Conservation (phyloP, 768 basidiomycete species). For the Boletellus emodensis region DNA sequence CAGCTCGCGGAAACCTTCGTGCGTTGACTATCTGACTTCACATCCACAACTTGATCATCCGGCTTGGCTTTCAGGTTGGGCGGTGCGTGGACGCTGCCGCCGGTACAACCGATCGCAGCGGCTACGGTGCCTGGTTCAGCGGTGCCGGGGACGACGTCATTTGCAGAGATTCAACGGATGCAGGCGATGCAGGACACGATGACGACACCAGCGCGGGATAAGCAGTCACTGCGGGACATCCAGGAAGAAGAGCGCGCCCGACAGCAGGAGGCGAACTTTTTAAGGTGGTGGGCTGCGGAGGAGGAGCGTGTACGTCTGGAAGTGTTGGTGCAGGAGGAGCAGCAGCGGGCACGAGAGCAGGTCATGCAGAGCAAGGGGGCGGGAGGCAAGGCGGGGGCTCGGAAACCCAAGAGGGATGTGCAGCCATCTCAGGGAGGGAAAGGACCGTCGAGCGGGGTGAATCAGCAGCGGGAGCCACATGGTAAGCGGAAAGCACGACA, state of each 20-base stretch:
- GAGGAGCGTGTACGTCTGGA: conserved; percentile 65
- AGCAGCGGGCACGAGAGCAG: not conserved
- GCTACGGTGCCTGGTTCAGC: conserved; percentile 22
- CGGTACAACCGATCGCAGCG: conserved; percentile 45
- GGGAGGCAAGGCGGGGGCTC: conserved; percentile 1
- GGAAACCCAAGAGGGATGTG: conserved; percentile 8
- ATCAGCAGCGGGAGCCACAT: conserved; percentile 2
- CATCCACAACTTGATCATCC: not conserved
- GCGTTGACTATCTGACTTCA: conserved; percentile 22
- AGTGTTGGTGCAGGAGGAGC: conserved; percentile 19
- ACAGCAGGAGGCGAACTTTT: conserved; percentile 71
- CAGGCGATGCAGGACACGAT: conserved; percentile 54
- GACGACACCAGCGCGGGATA: conserved; percentile 33
- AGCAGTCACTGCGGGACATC: conserved; percentile 71
- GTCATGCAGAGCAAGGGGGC: conserved; percentile 1
- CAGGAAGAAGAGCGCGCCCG: conserved; percentile 76
- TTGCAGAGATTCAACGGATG: conserved; percentile 80
- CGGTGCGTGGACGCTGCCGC: conserved; percentile 62
- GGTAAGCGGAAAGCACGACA: not conserved
- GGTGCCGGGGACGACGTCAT: conserved; percentile 38
- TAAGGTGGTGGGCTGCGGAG: conserved; percentile 87
- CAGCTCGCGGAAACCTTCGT: conserved; percentile 46
- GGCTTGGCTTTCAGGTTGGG: conserved; percentile 17
- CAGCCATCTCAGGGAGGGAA: not conserved
- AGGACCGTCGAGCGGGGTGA: not conserved